Evolutionary conservation across 1,284 basidiomycete genomes (phyloP).

Genomic region (Malassezia slooffiae): DNA sequence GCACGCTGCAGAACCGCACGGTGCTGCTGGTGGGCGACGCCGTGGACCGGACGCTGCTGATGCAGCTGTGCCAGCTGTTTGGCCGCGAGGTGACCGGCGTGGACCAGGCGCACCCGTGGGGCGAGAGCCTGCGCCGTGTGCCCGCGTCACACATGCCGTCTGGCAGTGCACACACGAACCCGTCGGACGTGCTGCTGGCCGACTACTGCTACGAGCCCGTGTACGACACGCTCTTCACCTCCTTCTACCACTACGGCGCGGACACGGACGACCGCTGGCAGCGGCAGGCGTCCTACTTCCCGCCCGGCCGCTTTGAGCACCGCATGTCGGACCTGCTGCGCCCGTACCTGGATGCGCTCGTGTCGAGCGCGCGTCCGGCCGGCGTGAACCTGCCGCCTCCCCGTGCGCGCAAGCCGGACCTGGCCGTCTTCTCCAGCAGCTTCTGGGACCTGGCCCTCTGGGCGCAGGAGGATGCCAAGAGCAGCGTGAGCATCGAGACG

Average conservation of each 20-base stretch:
- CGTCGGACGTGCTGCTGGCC: conserved; percentile 40
- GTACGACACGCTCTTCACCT: conserved; percentile 43
- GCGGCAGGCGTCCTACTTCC: conserved; percentile 38
- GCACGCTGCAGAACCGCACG: conserved; percentile 35
- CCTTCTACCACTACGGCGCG: conserved; percentile 47
- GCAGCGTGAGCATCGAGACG: conserved; percentile 23
- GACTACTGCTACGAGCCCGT: conserved; percentile 47
- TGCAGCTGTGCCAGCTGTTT: conserved; percentile 46
- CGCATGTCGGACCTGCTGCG: conserved; percentile 42
- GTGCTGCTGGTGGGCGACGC: conserved; percentile 47
- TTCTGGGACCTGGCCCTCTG: conserved; percentile 48
- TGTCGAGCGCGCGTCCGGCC: neutral
- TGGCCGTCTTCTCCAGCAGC: conserved; percentile 45
- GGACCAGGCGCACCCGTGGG: conserved; percentile 41
- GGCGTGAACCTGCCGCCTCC: neutral
- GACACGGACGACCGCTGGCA: conserved; percentile 46
- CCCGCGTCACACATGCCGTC: neutral
- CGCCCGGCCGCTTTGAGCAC: conserved; percentile 46
- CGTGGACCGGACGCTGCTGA: conserved; percentile 46
- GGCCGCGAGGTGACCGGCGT: conserved; percentile 41
- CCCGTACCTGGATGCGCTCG: conserved; percentile 32
- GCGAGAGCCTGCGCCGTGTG: conserved; percentile 22
- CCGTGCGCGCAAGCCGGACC: conserved; percentile 39
- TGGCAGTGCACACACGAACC: neutral
- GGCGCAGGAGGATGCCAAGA: conserved; percentile 44